These are phyloP conservation scores for Rhizoclosmatium sp. DNA, from an alignment of 192 early-diverging fungal species.

Conservation along the genomic window DNA sequence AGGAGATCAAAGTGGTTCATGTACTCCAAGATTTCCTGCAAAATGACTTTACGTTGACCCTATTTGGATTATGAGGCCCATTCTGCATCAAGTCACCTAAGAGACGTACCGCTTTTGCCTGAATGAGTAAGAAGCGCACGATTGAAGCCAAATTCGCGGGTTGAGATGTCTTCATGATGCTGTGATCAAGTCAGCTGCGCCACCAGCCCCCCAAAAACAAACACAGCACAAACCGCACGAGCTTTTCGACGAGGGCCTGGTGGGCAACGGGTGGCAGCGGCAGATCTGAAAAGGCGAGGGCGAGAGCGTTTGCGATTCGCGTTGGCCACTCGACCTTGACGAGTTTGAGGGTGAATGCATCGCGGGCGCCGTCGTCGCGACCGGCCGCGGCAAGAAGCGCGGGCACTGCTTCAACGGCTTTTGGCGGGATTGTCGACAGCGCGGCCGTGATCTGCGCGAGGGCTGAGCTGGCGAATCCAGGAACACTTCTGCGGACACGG, in stretches of 20 bases:
- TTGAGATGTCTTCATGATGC: constrained; percentile 6
- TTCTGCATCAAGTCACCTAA: background rate
- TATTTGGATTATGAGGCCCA: background rate
- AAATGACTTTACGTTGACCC: background rate
- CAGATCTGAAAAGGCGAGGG: constrained; percentile 13
- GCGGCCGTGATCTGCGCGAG: background rate
- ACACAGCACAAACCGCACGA: background rate
- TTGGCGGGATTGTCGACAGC: background rate
- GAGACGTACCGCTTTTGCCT: constrained; percentile 17
- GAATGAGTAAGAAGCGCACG: constrained; percentile 17
- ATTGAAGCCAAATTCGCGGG: background rate
- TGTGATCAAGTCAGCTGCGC: background rate
- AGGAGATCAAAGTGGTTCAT: background rate
- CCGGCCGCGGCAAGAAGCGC: background rate
- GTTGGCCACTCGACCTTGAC: constrained; percentile 14
- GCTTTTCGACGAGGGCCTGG: background rate
- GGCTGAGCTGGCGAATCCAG: background rate
- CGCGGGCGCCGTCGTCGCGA: background rate
- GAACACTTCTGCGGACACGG: background rate
- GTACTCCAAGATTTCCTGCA: constrained; percentile 7
- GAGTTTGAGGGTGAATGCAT: background rate
- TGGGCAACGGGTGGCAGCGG: background rate
- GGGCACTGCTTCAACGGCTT: background rate
- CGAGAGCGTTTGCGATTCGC: background rate
- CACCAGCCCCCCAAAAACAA: background rate